Base-by-base conservation (phyloP, 2,329 filamentous ascomycete species). In the Colletotrichum zoysiae region DNA sequence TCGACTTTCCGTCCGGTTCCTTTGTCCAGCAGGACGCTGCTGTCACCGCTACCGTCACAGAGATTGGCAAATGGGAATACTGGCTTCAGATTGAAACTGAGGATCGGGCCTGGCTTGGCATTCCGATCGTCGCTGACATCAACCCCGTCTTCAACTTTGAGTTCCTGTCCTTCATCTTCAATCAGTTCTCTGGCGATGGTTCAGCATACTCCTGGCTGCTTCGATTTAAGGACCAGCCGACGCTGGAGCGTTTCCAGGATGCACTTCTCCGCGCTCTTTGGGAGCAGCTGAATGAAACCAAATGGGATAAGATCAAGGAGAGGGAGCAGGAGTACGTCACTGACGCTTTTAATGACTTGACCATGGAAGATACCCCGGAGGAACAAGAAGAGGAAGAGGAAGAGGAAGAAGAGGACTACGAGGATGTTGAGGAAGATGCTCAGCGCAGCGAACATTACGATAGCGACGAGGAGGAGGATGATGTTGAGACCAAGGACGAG, bases 101-200 rank as follows among this genome's bases (percentile, higher is more conserved):
- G 50, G 90, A 93, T 44, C 91, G 90, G 77, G 91, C 95, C 65
- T 98, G 95, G 94, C 86, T 99, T 2, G 95, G 95, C 30, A 93
- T 97, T 75, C 88, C 92, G 2, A 90, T 99, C 40, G 86, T 95
- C 40, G 92, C 94, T 8, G 96, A 99, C 76, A 94, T 98, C 81
- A 98, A 98, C 77, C 96, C 73, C 0, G 95, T 99, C 26, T 99
- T 98, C 86, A 98, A 98, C 83, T 98, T 98, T 76, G 96, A 99
- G 81, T 98, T 95, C 77, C 87, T 97, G n/a, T 98, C 95, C 0
- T 98, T 98, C 80, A 98, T 99, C 78, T 99, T 99, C 88, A 99
- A 99, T 78, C 95, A 98, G 80, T 98, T 97, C 80, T 89, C 92
- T 18, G 88, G 91, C 46, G 94, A 98, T 81, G 94, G 95, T 2